These are phyloP conservation scores for Candida neerlandica DNA, from an alignment of 1,139 yeast species.

Conservation along the genomic window DNA sequence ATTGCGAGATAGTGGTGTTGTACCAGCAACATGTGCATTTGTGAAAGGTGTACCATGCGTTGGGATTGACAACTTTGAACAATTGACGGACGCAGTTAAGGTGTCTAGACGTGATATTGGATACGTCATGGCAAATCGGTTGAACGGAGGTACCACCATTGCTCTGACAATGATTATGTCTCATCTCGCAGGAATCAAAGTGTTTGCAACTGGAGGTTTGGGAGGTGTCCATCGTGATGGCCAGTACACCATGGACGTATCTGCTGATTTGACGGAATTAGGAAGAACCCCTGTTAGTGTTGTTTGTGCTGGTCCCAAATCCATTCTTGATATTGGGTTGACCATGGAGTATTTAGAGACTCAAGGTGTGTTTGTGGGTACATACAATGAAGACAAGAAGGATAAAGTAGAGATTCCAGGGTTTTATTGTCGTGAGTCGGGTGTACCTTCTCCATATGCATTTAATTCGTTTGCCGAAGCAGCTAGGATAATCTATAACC, in stretches of 20 bases:
- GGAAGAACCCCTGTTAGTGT: constrained; percentile 84
- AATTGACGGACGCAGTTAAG: constrained; percentile 60
- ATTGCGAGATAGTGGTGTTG: constrained; percentile 64
- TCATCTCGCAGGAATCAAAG: constrained; percentile 71
- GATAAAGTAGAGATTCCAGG: constrained; percentile 64
- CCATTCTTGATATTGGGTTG: constrained; percentile 75
- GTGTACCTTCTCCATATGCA: constrained; percentile 68
- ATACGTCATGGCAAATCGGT: constrained; percentile 60
- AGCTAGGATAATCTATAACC: constrained; percentile 60
- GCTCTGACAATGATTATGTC: constrained; percentile 89
- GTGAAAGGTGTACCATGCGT: constrained; percentile 70
- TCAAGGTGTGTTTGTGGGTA: constrained; percentile 69
- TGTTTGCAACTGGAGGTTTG: constrained; percentile 91
- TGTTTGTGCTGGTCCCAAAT: constrained; percentile 90
- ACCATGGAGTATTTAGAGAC: constrained; percentile 90
- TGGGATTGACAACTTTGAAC: constrained; percentile 55
- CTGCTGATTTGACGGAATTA: constrained; percentile 86
- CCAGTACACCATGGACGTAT: constrained; percentile 72
- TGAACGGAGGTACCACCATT: constrained; percentile 87
- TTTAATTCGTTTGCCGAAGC: constrained; percentile 57
- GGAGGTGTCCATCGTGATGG: constrained; percentile 92
- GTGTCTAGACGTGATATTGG: constrained; percentile 85
- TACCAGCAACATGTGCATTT: constrained; percentile 89
- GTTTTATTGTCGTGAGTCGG: constrained; percentile 77
- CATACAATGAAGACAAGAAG: constrained; percentile 45